Evolutionary conservation across 179 eudicot genomes (phyloP).

Genomic region (Spergularia azorica): DNA sequence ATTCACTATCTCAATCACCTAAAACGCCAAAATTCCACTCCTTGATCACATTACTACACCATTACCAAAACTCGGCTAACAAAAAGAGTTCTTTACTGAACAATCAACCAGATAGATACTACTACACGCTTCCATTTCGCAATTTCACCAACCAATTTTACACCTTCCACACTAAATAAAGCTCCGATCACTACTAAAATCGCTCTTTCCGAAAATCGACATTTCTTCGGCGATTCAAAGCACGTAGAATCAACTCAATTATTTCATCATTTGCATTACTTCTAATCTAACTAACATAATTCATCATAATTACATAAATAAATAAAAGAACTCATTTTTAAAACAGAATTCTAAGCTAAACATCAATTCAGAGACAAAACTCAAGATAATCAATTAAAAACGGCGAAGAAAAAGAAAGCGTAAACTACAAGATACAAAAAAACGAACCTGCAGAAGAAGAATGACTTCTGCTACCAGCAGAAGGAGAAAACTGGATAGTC

Average conservation of each 20-base stretch:
- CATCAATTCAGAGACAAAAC: too few relatives aligned
- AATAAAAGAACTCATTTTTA: too few relatives aligned
- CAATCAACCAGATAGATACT: background rate
- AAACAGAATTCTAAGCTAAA: too few relatives aligned
- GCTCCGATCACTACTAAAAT: background rate
- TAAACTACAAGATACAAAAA: background rate
- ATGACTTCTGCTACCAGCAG: background rate
- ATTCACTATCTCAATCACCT: background rate
- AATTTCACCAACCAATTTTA: background rate
- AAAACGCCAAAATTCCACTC: background rate
- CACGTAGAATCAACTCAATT: too few relatives aligned
- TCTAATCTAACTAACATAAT: too few relatives aligned
- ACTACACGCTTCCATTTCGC: background rate
- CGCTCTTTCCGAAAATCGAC: background rate
- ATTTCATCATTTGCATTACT: too few relatives aligned
- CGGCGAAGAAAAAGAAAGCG: background rate
- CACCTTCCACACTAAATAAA: background rate
- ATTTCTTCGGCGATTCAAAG: too few relatives aligned
- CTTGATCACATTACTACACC: background rate
- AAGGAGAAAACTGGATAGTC: conserved; percentile 13
- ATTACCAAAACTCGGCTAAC: background rate
- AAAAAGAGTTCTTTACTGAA: too few relatives aligned
- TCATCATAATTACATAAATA: too few relatives aligned
- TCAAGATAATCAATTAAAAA: background rate
- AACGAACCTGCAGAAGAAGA: conserved; percentile 7